Conservation (phyloP, 495 filamentous ascomycete genomes). For the Penicillium argentinense region DNA sequence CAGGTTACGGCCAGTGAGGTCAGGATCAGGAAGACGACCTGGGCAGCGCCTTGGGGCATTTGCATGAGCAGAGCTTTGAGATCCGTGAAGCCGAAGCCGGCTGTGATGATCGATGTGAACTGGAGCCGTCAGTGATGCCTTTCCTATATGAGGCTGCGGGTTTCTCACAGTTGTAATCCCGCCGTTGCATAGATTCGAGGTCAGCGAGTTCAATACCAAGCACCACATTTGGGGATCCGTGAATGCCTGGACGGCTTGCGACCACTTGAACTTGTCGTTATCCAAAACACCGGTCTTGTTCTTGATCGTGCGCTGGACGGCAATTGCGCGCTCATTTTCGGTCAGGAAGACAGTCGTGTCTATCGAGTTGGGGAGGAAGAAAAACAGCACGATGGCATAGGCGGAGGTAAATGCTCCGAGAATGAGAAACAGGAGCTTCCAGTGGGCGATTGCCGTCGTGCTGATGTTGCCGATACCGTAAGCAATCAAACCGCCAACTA, state of each 20-base stretch:
- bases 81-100: slow-evolving; percentile 40
- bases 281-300: slow-evolving; percentile 58
- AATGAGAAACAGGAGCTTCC: slow-evolving; percentile 59
- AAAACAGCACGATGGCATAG: slow-evolving; percentile 48
- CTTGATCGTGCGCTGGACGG: slow-evolving; percentile 33
- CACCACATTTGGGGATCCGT: slow-evolving; percentile 34
- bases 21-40: slow-evolving; percentile 37
- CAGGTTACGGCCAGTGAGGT: slow-evolving; percentile 31
- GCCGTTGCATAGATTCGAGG: slow-evolving; percentile 26
- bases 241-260: slow-evolving; percentile 30
- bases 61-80: slow-evolving; percentile 39
- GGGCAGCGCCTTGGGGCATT: slow-evolving; percentile 39
- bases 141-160: background rate
- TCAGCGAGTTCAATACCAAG: slow-evolving; percentile 31
- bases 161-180: slow-evolving; percentile 29
- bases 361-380: slow-evolving; percentile 54
- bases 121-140: slow-evolving; percentile 4
- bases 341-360: slow-evolving; percentile 55
- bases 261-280: slow-evolving; percentile 38
- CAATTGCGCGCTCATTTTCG: slow-evolving; percentile 44
- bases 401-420: slow-evolving; percentile 57
- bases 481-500: slow-evolving; percentile 57
- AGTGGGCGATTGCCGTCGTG: slow-evolving; percentile 15
- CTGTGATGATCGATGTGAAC: slow-evolving; percentile 44
- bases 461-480: slow-evolving; percentile 57